Evolutionary conservation across 805 yeast species (phyloP), one percentile per base, ranked within the genome.

Genomic region (Barnettozyma californica): DNA sequence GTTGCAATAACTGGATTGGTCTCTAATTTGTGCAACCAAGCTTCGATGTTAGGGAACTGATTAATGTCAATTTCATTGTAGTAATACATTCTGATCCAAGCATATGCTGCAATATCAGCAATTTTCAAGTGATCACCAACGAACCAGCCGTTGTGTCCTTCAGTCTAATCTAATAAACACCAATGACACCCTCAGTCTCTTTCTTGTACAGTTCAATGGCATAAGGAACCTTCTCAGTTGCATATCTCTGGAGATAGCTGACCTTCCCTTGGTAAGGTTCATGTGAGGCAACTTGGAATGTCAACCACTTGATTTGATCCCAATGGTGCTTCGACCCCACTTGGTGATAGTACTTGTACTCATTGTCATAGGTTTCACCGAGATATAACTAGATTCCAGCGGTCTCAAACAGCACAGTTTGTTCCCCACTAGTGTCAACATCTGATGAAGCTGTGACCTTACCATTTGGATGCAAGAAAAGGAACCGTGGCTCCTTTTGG

Each of bases 201-300:
- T 66, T 68, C 9, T 55, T 46, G 58, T 74, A 83, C 53, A 87
- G 68, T 26, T 74, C 67, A 44, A 76, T 74, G 18, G 71, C 86
- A 57, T 78, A 81, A 20, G 74, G 78, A 40, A 78, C 58, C 56
- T 79, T 75, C 52, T 77, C 85, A 0, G 67, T 62, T 6, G 83
- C 78, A 56, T 48, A 71, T 5, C 47, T 18, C 2, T 50, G 36
- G 58, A 81, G 82, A 59, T 76, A 81, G 51, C 63, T 60, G 39
- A 76, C 77, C 59, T 81, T 85, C 9, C 87, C 87, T 57, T 75
- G 81, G 73, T 74, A 77, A 48, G 87, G 86, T 29, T 83, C 83
- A 37, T 76, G 64, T 8, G 78, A 77, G 52, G 83, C 80, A 67
- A 76, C 72, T 55, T 80, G 84, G 70, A 78, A 81, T 39, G 70